A percentile compares a stretch with the other conserved stretches of the same genome.
Evolutionary conservation across 2,329 filamentous ascomycete species (phyloP).

Genomic region (Colletotrichum abscissum): DNA sequence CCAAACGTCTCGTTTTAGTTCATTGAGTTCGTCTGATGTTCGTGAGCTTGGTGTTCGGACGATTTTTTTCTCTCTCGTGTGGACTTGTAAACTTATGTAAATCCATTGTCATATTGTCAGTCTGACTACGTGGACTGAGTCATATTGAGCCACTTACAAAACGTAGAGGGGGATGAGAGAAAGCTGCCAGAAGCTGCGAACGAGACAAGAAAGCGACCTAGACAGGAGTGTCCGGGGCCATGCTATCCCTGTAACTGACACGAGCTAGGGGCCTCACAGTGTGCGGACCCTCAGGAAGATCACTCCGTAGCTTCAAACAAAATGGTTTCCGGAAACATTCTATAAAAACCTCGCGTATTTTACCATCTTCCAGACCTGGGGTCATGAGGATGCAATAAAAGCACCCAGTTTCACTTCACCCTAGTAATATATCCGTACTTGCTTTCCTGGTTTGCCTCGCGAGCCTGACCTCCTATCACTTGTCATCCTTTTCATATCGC

Average conservation of each 20-base stretch:
- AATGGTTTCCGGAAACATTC: not conserved
- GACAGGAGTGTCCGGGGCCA: not conserved
- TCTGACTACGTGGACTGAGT: not conserved
- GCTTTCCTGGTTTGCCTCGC: no score
- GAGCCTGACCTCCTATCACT: no score
- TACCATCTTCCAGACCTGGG: not conserved
- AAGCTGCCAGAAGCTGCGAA: not conserved
- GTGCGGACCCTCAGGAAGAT: no score
- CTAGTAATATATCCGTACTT: no score
- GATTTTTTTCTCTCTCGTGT: not conserved
- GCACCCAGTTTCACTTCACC: not conserved
- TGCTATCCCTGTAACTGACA: not conserved
- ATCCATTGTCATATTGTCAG: not conserved
- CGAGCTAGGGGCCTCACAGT: not conserved
- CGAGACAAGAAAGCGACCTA: not conserved
- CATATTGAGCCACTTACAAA: not conserved
- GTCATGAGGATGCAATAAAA: not conserved
- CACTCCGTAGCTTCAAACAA: not conserved
- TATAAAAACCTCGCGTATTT: not conserved
- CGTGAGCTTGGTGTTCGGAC: not conserved
- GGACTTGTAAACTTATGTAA: not conserved
- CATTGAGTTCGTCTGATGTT: slow-evolving; percentile 15
- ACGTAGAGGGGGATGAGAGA: not conserved
- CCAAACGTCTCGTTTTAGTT: not conserved
- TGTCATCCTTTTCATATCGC: no score